Base-by-base conservation (phyloP, 139 green algal species). In the Chlorella sorokiniana region DNA sequence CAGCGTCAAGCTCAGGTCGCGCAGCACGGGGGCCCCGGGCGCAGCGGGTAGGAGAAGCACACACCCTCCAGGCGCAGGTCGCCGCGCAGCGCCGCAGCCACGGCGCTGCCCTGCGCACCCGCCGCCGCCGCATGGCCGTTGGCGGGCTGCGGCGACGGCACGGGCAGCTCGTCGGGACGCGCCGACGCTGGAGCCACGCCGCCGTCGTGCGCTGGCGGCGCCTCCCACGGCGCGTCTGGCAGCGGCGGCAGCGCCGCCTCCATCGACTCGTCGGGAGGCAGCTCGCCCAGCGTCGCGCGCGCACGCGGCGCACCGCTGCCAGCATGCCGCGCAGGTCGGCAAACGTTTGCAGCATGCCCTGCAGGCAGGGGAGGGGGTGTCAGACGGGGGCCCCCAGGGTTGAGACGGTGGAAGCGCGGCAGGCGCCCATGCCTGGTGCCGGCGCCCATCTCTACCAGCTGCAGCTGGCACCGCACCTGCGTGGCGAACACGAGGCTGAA, bases 401-500 rank as follows among this genome's bases (percentile, higher is more conserved):
- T n/a, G n/a, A n/a, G n/a, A n/a, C n/a, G n/a, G n/a, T n/a, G 27
- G 35, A 65, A 31, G 2, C 56, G 35, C 62, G 11, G 31, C 4
- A 41, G 5, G 33, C 63, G 9, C 11, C 9, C 7, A 31, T 42
- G 62, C 31, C 9, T n/a, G n/a, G 62, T 25, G 33, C 63, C 63
- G 10, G 7, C 63, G 33, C 33, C 52, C 27, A 20, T 4, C 52
- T 23, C 52, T 35, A 27, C 52, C 7, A 10, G 22, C 52, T 20
- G 22, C 67, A 1, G n/a, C n/a, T n/a, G n/a, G n/a, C n/a, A n/a
- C n/a, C n/a, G n/a, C 56, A 81, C 81, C 84, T 95, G 94, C 0
- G 92, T 95, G 37, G 94, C 94, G 82, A 97, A 98, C 42, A 95
- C 90, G 18, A 98, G 85, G 25, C 79, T 90, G 81, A 96, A 98